Evolutionary conservation across 2,329 filamentous ascomycete species (phyloP), one percentile per base, ranked within the genome.

Genomic region (Aspergillus terreus): DNA sequence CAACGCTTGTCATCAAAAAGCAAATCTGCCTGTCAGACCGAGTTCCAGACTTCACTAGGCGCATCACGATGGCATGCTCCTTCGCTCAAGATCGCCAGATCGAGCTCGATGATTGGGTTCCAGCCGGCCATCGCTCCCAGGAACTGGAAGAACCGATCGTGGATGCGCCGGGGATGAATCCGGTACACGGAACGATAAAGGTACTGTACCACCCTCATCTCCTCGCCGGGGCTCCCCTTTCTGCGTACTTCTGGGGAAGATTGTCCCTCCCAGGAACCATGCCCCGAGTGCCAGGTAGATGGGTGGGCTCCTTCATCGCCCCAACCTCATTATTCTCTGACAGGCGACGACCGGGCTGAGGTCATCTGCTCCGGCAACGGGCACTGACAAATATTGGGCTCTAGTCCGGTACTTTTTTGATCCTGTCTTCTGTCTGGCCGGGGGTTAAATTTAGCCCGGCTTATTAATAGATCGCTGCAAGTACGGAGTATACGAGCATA

Each of bases 1-100:
- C 55, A 58, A 52, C 51, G 53, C 53, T 54, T 54, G 49, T 49
- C 53, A 57, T 56, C 43, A 51, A 54, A 54, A 55, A 57, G 50
- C 49, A 52, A 52, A 43, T 58, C 59, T 55, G 46, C 36, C 55
- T 46, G 50, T 58, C 50, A 58, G 19, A 21, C 35, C 46, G 41
- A 49, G 47, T 47, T 54, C 48, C 42, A 55, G 53, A 49, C 52
- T 49, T 46, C 38, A 33, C 52, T 49, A 38, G 38, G 45, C 41
- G 40, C 50, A 49, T 33, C 40, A 46, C 30, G 40, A 42, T 23
- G 38, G 19, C 36, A 27, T 15, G 12, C 36, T n/a, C 44, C 33
- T 19, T 36, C 30, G 43, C 32, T 40, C 27, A 25, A 49, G 12
- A 4, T 43, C 48, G 23, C 17, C 14, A 55, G 52, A 55, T 56